Evolutionary conservation across 1,284 basidiomycete species (phyloP), one percentile per base, ranked within the genome.

Genomic region (Austroboletus novae-zelandiae): DNA sequence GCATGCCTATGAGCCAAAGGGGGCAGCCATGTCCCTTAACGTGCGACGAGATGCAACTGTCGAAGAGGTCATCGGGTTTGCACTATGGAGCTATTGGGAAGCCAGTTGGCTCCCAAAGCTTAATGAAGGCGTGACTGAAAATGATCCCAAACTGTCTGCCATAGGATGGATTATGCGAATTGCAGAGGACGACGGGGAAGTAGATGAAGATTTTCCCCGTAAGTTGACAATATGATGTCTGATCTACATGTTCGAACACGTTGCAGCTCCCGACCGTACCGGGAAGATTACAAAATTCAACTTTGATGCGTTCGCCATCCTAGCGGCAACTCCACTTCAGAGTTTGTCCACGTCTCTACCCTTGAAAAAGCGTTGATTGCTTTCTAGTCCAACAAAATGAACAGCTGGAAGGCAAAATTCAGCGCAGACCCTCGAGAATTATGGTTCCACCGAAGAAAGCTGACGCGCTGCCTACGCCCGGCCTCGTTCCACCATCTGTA

Each of bases 181-280:
- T 50, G 92, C 95, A 9, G 96, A 99, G 64, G 92, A 95, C 46
- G 94, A 98, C 67, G 97, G 97, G 15, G 94, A 98, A 68, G 94
- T 98, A 0, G 97, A 99, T 66, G 96, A 98, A 66, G 97, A 99
- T 70, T 99, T 96, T 63, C 96, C 97, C 29, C 86, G 92, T 94
- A 63, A 58, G 82, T 65, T 30, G 18, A 35, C n/a, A 35, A 47
- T 37, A 40, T 45, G 18, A 13, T 1, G 6, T 34, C 15, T 13
- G 11, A 27, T 36, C 8, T 25, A n/a, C 32, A 47, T 57, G 18
- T 55, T 36, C 40, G 3, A 50, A 4, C n/a, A 34, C 44, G n/a
- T 52, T 54, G 37, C 15, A 94, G 94, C 95, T 2, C 88, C 97
- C 11, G 97, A 98, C 66, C 78, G 96, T 32, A 86, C 84, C 44